phyloP scores from a whole-genome alignment of 2,329 filamentous ascomycete genomes.

The Tetracladium maxilliforme region DNA sequence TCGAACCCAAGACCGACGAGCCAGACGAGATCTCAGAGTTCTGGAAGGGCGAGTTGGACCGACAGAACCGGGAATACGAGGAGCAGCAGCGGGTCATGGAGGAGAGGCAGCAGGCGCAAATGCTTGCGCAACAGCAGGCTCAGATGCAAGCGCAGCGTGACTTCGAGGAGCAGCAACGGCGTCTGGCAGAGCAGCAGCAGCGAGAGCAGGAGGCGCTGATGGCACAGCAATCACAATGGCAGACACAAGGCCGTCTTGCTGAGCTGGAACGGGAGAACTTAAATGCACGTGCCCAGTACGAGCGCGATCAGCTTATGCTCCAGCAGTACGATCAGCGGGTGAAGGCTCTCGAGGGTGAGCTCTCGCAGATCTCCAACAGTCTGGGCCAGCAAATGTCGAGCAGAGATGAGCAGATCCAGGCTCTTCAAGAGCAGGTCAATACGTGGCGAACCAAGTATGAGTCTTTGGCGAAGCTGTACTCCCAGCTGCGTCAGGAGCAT shows the following conservation, averaged over 20 bases:
- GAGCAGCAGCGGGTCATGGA: conserved; percentile 83
- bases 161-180: conserved; percentile 91
- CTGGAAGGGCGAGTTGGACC: conserved; percentile 85
- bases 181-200: conserved; percentile 77
- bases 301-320: conserved; percentile 92
- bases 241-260: conserved; percentile 89
- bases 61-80: conserved; percentile 89
- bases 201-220: conserved; percentile 82
- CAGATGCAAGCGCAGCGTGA: conserved; percentile 77
- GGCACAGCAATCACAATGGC: conserved; percentile 78
- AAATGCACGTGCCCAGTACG: conserved; percentile 86
- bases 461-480: conserved; percentile 90
- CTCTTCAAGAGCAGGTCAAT: conserved; percentile 92
- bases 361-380: conserved; percentile 68
- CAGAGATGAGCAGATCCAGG: conserved; percentile 86
- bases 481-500: conserved; percentile 88
- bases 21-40: conserved; percentile 95
- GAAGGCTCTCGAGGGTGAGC: conserved; percentile 80
- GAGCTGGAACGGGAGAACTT: conserved; percentile 93
- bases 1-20: conserved; percentile 55
- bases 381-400: conserved; percentile 74
- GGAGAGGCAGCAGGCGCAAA: conserved; percentile 70
- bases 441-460: conserved; percentile 98
- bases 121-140: conserved; percentile 68
- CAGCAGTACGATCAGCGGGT: conserved; percentile 93